Evolutionary conservation across 2,329 filamentous ascomycete genomes (phyloP), one percentile per base, ranked within the genome.

Genomic region (Aspergillus piperis): DNA sequence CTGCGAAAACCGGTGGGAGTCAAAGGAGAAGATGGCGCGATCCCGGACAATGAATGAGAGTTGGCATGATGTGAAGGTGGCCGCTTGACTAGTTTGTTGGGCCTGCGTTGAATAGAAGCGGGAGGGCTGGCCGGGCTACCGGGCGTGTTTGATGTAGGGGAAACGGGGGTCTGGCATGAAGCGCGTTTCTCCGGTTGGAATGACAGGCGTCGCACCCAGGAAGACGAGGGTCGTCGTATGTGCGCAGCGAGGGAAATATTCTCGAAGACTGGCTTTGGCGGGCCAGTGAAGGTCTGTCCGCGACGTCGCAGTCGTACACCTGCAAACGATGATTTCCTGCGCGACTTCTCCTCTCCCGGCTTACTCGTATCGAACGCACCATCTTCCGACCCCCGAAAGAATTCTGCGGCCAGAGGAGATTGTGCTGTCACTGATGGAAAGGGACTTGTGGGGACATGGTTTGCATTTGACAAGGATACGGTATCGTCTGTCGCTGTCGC

Each of bases 61-160:
- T 81, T 71, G 47, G 77, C 77, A 64, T 80, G 80, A 53, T 84
- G 77, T 10, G 86, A 88, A 19, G 81, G 79, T 5, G 84, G 80
- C 44, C 86, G 82, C 74, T 88, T 89, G 56, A 88, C 83, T 8
- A 88, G 78, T 73, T 86, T 88, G 75, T 88, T 88, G 23, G 83
- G 83, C 23, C 73, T 71, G 61, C 70, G 70, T 58, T 69, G 66
- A 58, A 68, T 68, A 32, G 71, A 63, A 21, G 71, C 66, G 48
- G 66, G 68, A 42, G 72, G 68, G 58, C 83, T 68, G 42, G 83
- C 81, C 56, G 84, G 82, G 48, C 80, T 82, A 19, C 77, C 81
- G 23, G 84, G 84, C 57, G 80, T 81, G 74, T 82, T 83, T 56
- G 84, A 73, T 5, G 82, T 82, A 15, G 84, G 80, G 6, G 84